Percentiles rank a stretch among this genome's conserved stretches.
These are phyloP conservation scores for Erodium texanum DNA, from an alignment of 441 rosid species.

Conservation along the genomic window DNA sequence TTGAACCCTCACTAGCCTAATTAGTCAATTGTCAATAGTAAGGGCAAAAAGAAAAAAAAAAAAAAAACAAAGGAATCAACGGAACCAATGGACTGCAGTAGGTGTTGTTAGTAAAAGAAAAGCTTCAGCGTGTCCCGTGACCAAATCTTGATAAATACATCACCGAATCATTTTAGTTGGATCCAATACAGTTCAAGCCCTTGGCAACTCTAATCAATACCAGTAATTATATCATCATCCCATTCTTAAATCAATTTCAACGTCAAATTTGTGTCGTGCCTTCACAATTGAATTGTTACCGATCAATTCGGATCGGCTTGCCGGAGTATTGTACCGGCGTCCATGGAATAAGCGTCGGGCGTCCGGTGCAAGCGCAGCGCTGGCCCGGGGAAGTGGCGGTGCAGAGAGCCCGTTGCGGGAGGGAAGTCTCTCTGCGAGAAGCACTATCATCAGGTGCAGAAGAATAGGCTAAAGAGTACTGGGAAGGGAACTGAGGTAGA, in stretches of 20 bases:
- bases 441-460: not conserved
- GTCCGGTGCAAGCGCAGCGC: slow-evolving; percentile 5
- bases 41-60: no score
- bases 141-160: no score
- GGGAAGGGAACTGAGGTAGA: slow-evolving; percentile 1
- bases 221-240: not conserved
- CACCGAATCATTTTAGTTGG: no score
- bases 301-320: not conserved
- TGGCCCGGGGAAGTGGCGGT: not conserved
- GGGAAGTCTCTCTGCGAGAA: not conserved
- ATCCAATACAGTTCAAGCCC: no score
- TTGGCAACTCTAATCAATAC: not conserved
- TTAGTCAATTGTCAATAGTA: no score
- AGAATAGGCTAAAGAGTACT: not conserved
- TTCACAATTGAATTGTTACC: not conserved
- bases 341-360: not conserved
- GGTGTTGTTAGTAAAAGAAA: no score
- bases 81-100: no score
- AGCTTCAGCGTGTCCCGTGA: no score
- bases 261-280: not conserved
- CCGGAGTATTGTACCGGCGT: not conserved
- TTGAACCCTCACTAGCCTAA: no score
- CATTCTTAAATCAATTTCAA: not conserved
- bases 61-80: no score
- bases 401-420: not conserved